Conservation (phyloP, 1,284 basidiomycete species). For the Trichosporon sp. region DNA sequence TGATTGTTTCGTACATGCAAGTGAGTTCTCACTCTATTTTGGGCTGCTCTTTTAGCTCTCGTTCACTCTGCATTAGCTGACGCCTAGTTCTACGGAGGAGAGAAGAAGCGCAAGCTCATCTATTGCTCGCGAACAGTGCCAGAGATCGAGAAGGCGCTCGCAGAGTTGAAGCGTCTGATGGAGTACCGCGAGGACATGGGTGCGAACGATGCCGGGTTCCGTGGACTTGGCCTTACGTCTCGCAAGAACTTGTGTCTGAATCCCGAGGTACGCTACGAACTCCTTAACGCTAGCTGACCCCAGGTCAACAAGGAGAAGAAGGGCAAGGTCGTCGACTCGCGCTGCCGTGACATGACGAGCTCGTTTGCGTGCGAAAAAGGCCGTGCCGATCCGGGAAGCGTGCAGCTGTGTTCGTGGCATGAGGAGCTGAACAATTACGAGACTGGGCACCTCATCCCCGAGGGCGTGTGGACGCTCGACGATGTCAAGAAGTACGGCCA, state of each 20-base stretch:
- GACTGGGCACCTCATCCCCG: constrained; percentile 74
- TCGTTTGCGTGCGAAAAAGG: constrained; percentile 79
- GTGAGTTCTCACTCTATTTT: constrained; percentile 49
- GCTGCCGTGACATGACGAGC: constrained; percentile 92
- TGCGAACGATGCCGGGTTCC: constrained; percentile 74
- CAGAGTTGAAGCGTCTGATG: constrained; percentile 92
- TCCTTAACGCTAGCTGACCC: not conserved
- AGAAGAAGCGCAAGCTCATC: constrained; percentile 85
- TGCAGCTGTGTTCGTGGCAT: constrained; percentile 90
- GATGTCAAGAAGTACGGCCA: constrained; percentile 86
- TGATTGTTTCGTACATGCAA: constrained; percentile 98
- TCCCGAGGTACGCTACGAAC: constrained; percentile 63
- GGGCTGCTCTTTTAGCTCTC: not conserved
- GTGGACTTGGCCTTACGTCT: constrained; percentile 87
- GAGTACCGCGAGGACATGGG: constrained; percentile 75
- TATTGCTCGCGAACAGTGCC: constrained; percentile 99
- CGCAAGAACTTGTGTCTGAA: constrained; percentile 96
- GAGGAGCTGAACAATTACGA: constrained; percentile 80
- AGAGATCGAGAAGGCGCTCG: constrained; percentile 97
- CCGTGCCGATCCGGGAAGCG: constrained; percentile 79
- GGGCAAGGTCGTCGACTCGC: constrained; percentile 92
- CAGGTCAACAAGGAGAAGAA: constrained; percentile 96
- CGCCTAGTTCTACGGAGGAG: constrained; percentile 66
- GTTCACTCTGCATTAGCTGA: not conserved
- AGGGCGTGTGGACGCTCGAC: constrained; percentile 89